These are phyloP conservation scores for Zygosaccharomyces gambellarensis DNA, from an alignment of 805 yeast genomes.

Conservation along the genomic window DNA sequence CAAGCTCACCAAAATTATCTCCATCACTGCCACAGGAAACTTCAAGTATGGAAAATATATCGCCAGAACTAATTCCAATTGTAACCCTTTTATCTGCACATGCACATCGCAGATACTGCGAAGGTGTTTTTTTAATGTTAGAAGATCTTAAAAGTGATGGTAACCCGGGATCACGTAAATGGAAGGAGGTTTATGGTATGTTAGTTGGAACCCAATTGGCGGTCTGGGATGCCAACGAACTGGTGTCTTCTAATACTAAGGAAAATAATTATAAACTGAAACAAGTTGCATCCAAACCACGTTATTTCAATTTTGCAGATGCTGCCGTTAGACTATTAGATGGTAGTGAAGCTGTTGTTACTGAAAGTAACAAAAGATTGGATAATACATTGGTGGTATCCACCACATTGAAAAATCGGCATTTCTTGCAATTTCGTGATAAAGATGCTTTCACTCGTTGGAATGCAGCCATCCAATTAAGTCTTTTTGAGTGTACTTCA, in stretches of 20 bases:
- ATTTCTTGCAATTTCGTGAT: constrained; percentile 70
- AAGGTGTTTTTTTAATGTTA: constrained; percentile 69
- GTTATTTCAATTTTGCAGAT: constrained; percentile 86
- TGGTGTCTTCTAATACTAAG: constrained; percentile 46
- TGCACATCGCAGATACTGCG: constrained; percentile 66
- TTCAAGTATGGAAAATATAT: constrained; percentile 19
- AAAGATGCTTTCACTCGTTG: constrained; percentile 62
- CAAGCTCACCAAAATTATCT: constrained; percentile 15
- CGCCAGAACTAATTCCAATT: constrained; percentile 54
- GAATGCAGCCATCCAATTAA: constrained; percentile 77
- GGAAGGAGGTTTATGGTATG: constrained; percentile 93
- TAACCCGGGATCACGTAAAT: constrained; percentile 70
- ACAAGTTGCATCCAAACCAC: constrained; percentile 66
- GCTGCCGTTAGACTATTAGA: constrained; percentile 74
- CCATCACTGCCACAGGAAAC: constrained; percentile 17
- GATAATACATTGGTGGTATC: constrained; percentile 81
- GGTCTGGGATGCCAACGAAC: constrained; percentile 76
- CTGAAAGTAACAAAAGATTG: constrained; percentile 43
- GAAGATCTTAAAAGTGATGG: constrained; percentile 82
- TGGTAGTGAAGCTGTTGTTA: constrained; percentile 58
- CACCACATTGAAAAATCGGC: constrained; percentile 88
- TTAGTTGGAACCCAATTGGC: constrained; percentile 88
- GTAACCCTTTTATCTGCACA: constrained; percentile 72
- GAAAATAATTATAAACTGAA: constrained; percentile 40
- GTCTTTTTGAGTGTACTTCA: constrained; percentile 73